These are phyloP conservation scores for Bathelium albidoporum DNA, from an alignment of 495 filamentous ascomycete species.

Conservation along the genomic window DNA sequence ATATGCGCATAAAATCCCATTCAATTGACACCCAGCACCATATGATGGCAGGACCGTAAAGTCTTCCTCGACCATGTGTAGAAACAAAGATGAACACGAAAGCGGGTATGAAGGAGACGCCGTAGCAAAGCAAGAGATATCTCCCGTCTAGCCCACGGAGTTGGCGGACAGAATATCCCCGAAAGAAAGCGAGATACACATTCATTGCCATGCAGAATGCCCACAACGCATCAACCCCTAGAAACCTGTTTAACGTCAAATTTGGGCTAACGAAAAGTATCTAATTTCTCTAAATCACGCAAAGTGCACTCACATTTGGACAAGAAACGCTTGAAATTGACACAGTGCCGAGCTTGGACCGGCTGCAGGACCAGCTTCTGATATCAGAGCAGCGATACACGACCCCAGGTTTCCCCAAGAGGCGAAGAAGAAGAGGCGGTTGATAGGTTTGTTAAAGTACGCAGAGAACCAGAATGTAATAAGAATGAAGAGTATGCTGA, in stretches of 20 bases:
- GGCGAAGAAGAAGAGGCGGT: neutral
- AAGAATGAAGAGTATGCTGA: slow-evolving; percentile 1
- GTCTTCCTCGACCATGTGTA: neutral
- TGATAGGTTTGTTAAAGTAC: slow-evolving; percentile 3
- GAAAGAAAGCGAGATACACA: neutral
- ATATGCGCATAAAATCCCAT: neutral
- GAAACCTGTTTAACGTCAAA: neutral
- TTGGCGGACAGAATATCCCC: neutral
- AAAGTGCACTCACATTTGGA: neutral
- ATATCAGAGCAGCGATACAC: neutral
- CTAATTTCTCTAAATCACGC: neutral
- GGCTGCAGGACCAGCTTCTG: neutral
- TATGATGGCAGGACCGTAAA: neutral
- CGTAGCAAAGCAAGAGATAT: neutral
- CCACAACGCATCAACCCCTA: neutral
- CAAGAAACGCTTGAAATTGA: slow-evolving; percentile 2
- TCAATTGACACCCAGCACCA: neutral
- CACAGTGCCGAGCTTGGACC: neutral
- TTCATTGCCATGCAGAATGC: neutral
- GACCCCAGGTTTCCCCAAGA: slow-evolving; percentile 1
- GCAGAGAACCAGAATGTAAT: slow-evolving; percentile 1
- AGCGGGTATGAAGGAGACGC: neutral
- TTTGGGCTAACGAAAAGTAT: no score
- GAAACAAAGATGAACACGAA: slow-evolving; percentile 1
- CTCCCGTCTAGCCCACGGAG: neutral